Evolutionary conservation across 495 filamentous ascomycete genomes (phyloP).

Genomic region (Cercophora sp.): DNA sequence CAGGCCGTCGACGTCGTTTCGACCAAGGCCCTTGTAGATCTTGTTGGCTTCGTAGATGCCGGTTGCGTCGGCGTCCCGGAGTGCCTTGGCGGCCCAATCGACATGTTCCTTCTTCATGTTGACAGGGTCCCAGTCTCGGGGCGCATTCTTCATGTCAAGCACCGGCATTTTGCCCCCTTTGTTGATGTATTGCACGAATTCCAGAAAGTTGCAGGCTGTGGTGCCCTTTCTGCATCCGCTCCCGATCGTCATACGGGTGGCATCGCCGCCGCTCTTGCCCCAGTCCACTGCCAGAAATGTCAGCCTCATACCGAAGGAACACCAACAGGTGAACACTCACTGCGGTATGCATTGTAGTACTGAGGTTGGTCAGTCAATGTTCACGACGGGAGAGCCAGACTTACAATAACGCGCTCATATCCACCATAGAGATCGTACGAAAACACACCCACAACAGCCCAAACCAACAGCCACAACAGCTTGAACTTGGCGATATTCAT

Average conservation of each 20-base stretch:
- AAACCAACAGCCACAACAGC: neutral
- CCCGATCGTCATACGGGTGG: neutral
- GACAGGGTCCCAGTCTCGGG: neutral
- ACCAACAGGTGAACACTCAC: neutral
- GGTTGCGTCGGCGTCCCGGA: neutral
- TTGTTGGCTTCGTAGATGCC: neutral
- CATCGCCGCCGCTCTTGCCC: neutral
- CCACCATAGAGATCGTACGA: conserved; percentile 3
- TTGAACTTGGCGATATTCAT: conserved; percentile 3
- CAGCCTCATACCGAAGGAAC: neutral
- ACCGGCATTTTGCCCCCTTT: neutral
- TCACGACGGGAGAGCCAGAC: no score
- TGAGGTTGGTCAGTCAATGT: no score
- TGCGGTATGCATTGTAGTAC: conserved; percentile 2
- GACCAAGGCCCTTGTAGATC: conserved; percentile 1
- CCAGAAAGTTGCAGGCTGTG: neutral
- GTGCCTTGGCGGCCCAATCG: neutral
- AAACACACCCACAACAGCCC: conserved; percentile 1
- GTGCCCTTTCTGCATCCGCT: neutral
- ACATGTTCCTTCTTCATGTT: neutral
- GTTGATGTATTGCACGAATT: conserved; percentile 4
- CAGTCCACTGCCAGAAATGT: conserved; percentile 2
- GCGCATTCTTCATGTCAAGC: neutral
- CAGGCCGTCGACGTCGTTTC: neutral
- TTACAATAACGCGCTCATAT: conserved; percentile 6